These are phyloP conservation scores for Colletotrichum liaoningense DNA, from an alignment of 2,329 filamentous ascomycete species.

Conservation along the genomic window DNA sequence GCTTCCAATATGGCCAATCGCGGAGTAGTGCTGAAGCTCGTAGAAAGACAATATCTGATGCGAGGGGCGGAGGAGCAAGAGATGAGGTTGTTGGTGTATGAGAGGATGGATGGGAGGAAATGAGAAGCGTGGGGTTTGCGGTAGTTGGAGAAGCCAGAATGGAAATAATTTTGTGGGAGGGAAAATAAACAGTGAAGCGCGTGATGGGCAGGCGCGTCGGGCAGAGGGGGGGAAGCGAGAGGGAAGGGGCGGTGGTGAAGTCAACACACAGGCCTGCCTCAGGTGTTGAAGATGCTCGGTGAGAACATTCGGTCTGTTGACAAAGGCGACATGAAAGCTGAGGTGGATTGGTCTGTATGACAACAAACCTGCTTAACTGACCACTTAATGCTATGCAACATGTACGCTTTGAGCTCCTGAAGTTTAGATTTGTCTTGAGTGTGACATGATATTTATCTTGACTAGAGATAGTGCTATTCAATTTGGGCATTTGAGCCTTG, in stretches of 20 bases:
- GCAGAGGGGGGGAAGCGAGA: neutral
- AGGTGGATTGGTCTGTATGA: neutral
- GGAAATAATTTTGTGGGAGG: no score
- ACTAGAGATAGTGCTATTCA: no score
- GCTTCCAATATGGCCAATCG: neutral
- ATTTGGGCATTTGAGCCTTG: no score
- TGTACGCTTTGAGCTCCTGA: no score
- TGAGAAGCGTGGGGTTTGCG: neutral
- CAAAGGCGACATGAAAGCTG: neutral
- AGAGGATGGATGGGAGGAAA: no score
- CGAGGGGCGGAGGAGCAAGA: neutral
- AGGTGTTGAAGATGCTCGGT: neutral
- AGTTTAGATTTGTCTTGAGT: no score
- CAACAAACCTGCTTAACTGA: neutral
- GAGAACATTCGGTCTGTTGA: neutral
- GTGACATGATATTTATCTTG: no score
- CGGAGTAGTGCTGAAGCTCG: neutral
- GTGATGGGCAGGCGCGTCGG: neutral
- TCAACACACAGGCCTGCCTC: neutral
- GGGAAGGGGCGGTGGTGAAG: constrained; percentile 13
- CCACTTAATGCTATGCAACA: neutral
- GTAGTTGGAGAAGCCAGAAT: neutral
- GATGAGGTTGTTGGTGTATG: neutral
- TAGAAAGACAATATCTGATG: neutral
- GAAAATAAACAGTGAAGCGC: neutral